Conservation (phyloP, 805 yeast genomes). For the Zygoascus biomembranicola region DNA sequence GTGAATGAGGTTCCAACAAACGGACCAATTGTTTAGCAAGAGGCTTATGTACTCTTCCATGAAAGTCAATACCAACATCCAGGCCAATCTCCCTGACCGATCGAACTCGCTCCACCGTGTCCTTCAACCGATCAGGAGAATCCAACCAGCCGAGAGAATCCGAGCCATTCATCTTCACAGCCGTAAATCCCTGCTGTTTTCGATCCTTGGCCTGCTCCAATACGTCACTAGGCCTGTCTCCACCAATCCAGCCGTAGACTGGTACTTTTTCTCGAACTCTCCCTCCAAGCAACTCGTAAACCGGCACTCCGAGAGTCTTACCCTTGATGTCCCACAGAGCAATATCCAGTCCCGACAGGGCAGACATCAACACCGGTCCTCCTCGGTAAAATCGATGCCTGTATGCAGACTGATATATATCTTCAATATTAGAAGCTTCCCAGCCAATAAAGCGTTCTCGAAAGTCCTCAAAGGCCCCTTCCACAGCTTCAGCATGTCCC, state of each 20-base stretch:
- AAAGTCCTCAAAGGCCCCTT: conserved; percentile 26
- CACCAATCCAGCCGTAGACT: conserved; percentile 30
- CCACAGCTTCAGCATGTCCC: conserved; percentile 29
- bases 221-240: conserved; percentile 20
- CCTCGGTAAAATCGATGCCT: conserved; percentile 28
- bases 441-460: conserved; percentile 26
- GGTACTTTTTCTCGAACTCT: conserved; percentile 23
- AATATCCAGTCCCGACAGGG: conserved; percentile 27
- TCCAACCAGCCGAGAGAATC: conserved; percentile 24
- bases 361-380: conserved; percentile 28
- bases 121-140: conserved; percentile 21
- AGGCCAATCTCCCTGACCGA: conserved; percentile 21
- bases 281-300: conserved; percentile 26
- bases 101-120: conserved; percentile 22
- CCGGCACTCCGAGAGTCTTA: conserved; percentile 25
- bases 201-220: conserved; percentile 22
- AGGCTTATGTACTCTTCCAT: conserved; percentile 27
- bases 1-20: conserved; percentile 21
- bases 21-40: conserved; percentile 27
- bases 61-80: conserved; percentile 26
- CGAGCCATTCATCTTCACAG: conserved; percentile 29
- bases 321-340: conserved; percentile 30
- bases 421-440: conserved; percentile 25
- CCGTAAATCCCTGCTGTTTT: conserved; percentile 26
- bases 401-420: conserved; percentile 23